Conservation (phyloP, 1,139 yeast genomes). For the Zhuliangozyma parablackwelliae region DNA sequence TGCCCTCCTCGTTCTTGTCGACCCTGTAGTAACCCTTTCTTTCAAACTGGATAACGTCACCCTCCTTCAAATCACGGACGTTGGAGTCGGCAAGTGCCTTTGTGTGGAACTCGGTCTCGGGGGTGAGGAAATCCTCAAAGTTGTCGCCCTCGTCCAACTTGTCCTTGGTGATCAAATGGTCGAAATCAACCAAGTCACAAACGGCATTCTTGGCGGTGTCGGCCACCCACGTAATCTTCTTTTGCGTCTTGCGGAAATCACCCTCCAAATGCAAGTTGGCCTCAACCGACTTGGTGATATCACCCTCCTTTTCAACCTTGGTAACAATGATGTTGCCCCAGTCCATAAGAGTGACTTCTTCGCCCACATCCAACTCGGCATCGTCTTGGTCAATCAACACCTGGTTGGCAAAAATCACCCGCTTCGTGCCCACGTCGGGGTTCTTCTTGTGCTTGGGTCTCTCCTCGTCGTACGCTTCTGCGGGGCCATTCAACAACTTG, state of each 20-base stretch:
- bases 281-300: slow-evolving; percentile 56
- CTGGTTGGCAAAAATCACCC: slow-evolving; percentile 61
- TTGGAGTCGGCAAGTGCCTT: slow-evolving; percentile 79
- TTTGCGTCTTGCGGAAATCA: slow-evolving; percentile 94
- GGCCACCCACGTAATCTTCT: slow-evolving; percentile 95
- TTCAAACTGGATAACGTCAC: slow-evolving; percentile 90
- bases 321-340: slow-evolving; percentile 95
- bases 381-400: slow-evolving; percentile 85
- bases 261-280: slow-evolving; percentile 90
- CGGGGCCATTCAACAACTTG: slow-evolving; percentile 67
- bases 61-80: slow-evolving; percentile 69
- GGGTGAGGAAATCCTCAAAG: slow-evolving; percentile 89
- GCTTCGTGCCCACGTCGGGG: slow-evolving; percentile 83
- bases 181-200: slow-evolving; percentile 86
- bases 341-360: slow-evolving; percentile 95
- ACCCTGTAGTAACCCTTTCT: slow-evolving; percentile 95
- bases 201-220: slow-evolving; percentile 65
- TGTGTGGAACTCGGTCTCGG: slow-evolving; percentile 80
- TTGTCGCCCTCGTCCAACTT: slow-evolving; percentile 92
- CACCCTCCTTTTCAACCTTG: slow-evolving; percentile 61
- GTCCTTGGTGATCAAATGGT: slow-evolving; percentile 93
- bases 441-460: slow-evolving; percentile 96
- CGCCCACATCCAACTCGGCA: slow-evolving; percentile 67
- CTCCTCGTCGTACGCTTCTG: slow-evolving; percentile 55
- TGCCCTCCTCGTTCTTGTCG: slow-evolving; percentile 58